Conservation (phyloP, 371 early-diverging fungal species). For the Mortierella sp. region DNA sequence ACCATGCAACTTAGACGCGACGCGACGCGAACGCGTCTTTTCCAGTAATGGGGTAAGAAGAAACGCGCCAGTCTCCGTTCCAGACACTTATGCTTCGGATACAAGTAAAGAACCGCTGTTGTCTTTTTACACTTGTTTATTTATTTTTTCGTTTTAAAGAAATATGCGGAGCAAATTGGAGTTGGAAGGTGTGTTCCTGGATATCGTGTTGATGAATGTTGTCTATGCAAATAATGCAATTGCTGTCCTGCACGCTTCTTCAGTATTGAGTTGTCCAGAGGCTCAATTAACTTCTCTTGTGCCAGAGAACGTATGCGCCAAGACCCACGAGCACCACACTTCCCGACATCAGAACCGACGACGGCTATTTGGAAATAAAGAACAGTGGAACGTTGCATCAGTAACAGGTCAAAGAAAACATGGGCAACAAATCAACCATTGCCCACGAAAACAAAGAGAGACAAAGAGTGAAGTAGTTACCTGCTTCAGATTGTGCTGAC, state of each 20-base stretch:
- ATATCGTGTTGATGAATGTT: no score
- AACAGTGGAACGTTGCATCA: background rate
- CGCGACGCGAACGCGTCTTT: no score
- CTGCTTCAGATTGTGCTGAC: slow-evolving; percentile 23
- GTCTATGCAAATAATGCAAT: background rate
- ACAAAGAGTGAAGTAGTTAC: background rate
- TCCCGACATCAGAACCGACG: slow-evolving; percentile 42
- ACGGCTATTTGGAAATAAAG: slow-evolving; percentile 1
- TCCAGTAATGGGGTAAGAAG: no score
- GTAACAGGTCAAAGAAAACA: background rate
- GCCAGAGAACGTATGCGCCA: slow-evolving; percentile 47
- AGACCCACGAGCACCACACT: slow-evolving; percentile 50
- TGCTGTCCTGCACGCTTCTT: background rate
- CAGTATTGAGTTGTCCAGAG: background rate
- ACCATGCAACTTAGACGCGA: no score
- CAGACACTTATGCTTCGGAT: no score
- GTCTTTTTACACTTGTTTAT: no score
- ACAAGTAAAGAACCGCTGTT: no score
- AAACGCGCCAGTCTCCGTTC: no score
- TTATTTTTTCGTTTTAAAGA: no score
- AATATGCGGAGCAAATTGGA: no score
- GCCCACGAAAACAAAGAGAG: background rate
- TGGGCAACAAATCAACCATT: no score
- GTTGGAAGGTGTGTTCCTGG: no score
- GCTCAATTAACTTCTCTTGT: slow-evolving; percentile 12